These are phyloP conservation scores for Fragilaria crotonensis DNA, from an alignment of 108 stramenopile genomes.

Conservation along the genomic window DNA sequence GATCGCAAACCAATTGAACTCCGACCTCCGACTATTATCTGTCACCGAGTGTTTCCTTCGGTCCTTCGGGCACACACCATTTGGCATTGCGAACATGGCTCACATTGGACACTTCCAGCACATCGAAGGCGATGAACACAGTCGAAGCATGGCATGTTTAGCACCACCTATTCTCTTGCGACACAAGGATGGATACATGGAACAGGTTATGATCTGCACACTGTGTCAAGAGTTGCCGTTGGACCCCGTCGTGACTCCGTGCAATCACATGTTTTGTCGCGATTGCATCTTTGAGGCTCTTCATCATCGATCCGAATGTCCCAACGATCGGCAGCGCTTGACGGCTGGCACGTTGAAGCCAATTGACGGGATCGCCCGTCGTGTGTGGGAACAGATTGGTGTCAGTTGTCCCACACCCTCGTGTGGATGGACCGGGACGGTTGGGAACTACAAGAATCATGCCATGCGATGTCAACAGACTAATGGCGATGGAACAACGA, in stretches of 20 bases:
- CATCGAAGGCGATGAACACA: too few species aligned
- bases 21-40: too few species aligned
- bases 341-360: background rate
- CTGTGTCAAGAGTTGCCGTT: conserved; percentile 13
- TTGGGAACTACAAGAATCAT: background rate
- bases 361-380: conserved; percentile 5
- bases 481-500: background rate
- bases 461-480: background rate
- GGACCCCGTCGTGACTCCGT: conserved; percentile 13
- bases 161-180: background rate
- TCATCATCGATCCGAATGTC: background rate
- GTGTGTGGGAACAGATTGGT: conserved; percentile 8
- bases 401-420: conserved; percentile 12
- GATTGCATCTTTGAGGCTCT: conserved; percentile 10
- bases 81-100: too few species aligned
- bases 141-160: background rate
- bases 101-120: too few species aligned
- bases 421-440: conserved; percentile 10
- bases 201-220: conserved; percentile 12
- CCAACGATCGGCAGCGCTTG: conserved; percentile 8
- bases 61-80: too few species aligned
- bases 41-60: too few species aligned
- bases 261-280: conserved; percentile 13
- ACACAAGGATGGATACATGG: background rate
- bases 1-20: too few species aligned